A percentile compares a stretch with the other conserved stretches of the same genome.
Evolutionary conservation across 352 stramenopile species (phyloP).

Genomic region (Phytophthora ramorum): DNA sequence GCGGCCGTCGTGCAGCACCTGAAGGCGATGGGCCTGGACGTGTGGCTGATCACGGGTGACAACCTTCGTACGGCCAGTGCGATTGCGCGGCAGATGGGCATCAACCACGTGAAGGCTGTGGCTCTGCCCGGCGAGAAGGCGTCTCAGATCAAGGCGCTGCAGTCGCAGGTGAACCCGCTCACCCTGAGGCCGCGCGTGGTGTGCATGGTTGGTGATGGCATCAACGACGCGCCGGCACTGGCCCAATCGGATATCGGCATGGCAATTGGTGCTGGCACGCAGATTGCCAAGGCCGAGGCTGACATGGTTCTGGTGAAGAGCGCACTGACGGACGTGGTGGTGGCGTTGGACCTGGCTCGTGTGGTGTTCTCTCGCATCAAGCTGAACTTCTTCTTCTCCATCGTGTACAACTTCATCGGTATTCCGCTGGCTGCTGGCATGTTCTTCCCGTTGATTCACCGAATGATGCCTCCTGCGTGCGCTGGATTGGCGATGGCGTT

Average conservation of each 20-base stretch:
- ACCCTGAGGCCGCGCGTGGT: conserved; percentile 86
- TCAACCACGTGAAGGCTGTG: conserved; percentile 88
- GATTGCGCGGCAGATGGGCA: conserved; percentile 90
- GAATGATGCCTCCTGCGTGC: conserved; percentile 85
- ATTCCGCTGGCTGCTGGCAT: conserved; percentile 87
- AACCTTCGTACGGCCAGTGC: conserved; percentile 92
- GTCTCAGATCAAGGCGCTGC: conserved; percentile 88
- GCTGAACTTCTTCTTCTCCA: conserved; percentile 90
- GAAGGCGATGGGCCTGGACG: conserved; percentile 83
- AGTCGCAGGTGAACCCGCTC: conserved; percentile 71
- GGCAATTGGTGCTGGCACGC: conserved; percentile 92
- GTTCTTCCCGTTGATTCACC: conserved; percentile 87
- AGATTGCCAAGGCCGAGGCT: conserved; percentile 88
- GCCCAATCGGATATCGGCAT: conserved; percentile 93
- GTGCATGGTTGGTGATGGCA: conserved; percentile 94
- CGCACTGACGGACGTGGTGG: conserved; percentile 83
- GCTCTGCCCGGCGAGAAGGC: conserved; percentile 95
- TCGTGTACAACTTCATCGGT: conserved; percentile 87
- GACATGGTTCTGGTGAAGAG: conserved; percentile 92
- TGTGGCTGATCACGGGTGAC: conserved; percentile 93
- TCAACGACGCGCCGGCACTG: conserved; percentile 96
- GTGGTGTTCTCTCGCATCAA: conserved; percentile 86
- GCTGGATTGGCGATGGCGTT: conserved; percentile 90
- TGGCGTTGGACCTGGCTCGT: conserved; percentile 82
- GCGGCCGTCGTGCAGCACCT: conserved; percentile 76